phyloP scores from a whole-genome alignment of 257 asterid species.

The Thymus quinquecostatus region DNA sequence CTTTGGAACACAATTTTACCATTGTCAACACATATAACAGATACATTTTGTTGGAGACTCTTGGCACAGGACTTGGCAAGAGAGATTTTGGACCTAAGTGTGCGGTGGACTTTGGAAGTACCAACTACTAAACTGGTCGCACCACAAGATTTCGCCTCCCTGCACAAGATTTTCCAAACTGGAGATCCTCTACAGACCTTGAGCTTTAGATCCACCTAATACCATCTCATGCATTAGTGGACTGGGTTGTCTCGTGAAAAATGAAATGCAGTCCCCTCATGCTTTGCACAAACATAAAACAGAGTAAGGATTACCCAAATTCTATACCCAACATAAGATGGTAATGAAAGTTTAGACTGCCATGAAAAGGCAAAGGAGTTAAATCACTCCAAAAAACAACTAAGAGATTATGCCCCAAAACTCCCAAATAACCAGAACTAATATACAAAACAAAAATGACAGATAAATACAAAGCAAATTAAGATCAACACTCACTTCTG shows the following conservation, averaged over 20 bases:
- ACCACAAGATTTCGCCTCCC: conserved; percentile 57
- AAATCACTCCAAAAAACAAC: neutral
- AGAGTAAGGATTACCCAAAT: conserved; percentile 13
- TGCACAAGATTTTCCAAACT: conserved; percentile 58
- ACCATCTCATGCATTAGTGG: conserved; percentile 21
- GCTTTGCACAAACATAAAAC: conserved; percentile 11
- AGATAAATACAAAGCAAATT: conserved; percentile 18
- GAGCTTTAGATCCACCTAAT: conserved; percentile 73
- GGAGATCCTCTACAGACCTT: conserved; percentile 84
- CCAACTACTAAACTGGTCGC: conserved; percentile 69
- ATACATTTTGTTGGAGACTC: conserved; percentile 48
- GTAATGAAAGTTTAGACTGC: neutral
- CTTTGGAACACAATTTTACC: conserved; percentile 69
- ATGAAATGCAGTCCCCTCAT: neutral
- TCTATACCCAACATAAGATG: neutral
- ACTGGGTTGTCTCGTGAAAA: neutral
- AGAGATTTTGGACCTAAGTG: conserved; percentile 59
- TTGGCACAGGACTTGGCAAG: conserved; percentile 78
- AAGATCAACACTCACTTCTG: conserved; percentile 18
- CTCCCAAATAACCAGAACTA: neutral
- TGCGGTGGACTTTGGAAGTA: conserved; percentile 46
- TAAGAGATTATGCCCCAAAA: too few species aligned
- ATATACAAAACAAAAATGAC: neutral
- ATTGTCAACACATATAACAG: conserved; percentile 66
- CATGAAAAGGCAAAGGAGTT: too few species aligned